These are phyloP conservation scores for Tubosaeta brunneosetosa DNA, from an alignment of 768 basidiomycete species.

Conservation along the genomic window DNA sequence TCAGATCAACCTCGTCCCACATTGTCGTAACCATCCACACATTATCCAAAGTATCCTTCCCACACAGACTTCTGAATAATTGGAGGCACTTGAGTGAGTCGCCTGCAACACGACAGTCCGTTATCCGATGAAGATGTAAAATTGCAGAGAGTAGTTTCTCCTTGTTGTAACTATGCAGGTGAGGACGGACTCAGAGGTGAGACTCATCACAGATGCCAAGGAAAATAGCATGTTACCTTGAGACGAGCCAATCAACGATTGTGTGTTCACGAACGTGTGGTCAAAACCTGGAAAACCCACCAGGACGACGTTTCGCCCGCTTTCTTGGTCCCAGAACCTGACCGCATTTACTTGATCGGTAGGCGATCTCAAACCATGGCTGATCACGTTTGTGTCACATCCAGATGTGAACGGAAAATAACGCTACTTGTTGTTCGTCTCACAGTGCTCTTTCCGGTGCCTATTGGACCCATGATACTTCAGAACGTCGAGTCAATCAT, in stretches of 20 bases:
- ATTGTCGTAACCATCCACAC: slow-evolving; percentile 35
- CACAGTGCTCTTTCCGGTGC: slow-evolving; percentile 12
- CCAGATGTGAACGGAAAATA: not conserved
- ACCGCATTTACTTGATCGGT: slow-evolving; percentile 3
- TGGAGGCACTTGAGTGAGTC: slow-evolving; percentile 25
- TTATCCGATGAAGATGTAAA: no score
- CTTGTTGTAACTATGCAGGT: slow-evolving; percentile 6
- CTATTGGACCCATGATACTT: slow-evolving; percentile 21
- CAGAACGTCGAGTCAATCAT: not conserved
- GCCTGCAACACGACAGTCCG: slow-evolving; percentile 35
- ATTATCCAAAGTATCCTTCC: slow-evolving; percentile 23
- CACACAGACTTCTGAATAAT: slow-evolving; percentile 29
- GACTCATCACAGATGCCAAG: not conserved
- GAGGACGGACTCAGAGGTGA: not conserved
- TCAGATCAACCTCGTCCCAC: slow-evolving; percentile 31
- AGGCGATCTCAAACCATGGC: slow-evolving; percentile 7
- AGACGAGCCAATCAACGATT: not conserved
- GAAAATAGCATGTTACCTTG: not conserved
- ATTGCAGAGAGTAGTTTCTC: slow-evolving; percentile 27
- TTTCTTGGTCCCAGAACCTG: slow-evolving; percentile 6
- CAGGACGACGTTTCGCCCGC: slow-evolving; percentile 7
- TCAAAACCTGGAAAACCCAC: slow-evolving; percentile 25
- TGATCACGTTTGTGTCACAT: not conserved
- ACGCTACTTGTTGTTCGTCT: not conserved
- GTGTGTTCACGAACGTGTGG: slow-evolving; percentile 9